Conservation (phyloP, 148 eudicot species). For the Rhododendron mucronatum region DNA sequence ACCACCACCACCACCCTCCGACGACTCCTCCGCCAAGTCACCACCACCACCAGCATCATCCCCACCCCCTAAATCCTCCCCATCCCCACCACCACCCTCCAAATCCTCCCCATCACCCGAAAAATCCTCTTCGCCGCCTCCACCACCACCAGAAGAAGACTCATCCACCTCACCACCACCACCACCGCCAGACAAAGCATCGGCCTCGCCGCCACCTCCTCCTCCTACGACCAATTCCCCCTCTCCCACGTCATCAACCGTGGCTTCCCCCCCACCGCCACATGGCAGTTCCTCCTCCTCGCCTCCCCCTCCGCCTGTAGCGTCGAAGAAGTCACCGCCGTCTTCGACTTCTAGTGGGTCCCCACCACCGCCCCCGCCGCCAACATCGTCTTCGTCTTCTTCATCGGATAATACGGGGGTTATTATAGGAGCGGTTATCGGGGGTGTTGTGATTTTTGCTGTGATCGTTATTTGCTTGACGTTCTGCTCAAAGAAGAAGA, state of each 20-base stretch:
- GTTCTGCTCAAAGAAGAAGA: slow-evolving; percentile 23
- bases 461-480: slow-evolving; percentile 13
- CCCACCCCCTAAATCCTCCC: slow-evolving; percentile 14
- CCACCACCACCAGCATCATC: background rate
- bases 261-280: background rate
- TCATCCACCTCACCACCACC: slow-evolving; percentile 7
- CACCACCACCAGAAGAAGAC: slow-evolving; percentile 6
- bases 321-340: background rate
- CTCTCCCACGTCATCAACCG: background rate
- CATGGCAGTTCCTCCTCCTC: background rate
- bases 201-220: slow-evolving; percentile 13
- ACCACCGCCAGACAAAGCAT: slow-evolving; percentile 5
- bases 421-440: slow-evolving; percentile 18
- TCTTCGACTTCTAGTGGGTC: background rate
- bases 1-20: background rate
- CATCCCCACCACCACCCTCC: slow-evolving; percentile 9
- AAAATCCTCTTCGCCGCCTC: slow-evolving; percentile 8
- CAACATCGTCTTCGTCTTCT: slow-evolving; percentile 1
- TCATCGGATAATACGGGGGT: background rate
- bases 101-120: background rate
- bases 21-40: background rate
- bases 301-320: background rate
- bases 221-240: background rate
- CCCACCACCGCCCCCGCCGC: background rate
- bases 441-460: slow-evolving; percentile 24